These are phyloP conservation scores for Aspergillus glaucus DNA, from an alignment of 2,329 filamentous ascomycete species.

Conservation along the genomic window DNA sequence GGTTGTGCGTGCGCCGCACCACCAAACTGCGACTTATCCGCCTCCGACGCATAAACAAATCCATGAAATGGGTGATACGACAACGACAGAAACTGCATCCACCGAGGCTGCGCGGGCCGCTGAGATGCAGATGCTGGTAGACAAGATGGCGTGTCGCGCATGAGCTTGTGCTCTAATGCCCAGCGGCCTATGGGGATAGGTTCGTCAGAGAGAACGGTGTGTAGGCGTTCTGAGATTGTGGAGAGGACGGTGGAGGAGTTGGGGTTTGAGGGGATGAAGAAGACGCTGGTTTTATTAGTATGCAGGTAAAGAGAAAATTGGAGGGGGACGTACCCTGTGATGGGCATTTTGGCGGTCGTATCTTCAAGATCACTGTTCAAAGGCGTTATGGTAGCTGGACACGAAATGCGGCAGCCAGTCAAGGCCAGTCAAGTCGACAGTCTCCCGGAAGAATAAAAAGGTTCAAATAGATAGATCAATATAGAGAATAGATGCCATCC, in stretches of 20 bases:
- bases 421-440: too few species aligned
- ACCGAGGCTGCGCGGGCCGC: constrained; percentile 26
- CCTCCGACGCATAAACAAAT: constrained; percentile 34
- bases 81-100: constrained; percentile 39
- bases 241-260: constrained; percentile 32
- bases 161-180: constrained; percentile 37
- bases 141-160: constrained; percentile 38
- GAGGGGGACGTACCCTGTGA: constrained; percentile 27
- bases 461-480: too few species aligned
- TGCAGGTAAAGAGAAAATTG: background rate
- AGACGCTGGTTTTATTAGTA: constrained; percentile 27
- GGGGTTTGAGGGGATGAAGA: constrained; percentile 37
- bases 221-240: constrained; percentile 34
- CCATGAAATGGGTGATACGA: constrained; percentile 35
- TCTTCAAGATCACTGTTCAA: background rate
- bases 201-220: constrained; percentile 29
- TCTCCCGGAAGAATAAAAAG: too few species aligned
- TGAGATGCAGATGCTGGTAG: constrained; percentile 29
- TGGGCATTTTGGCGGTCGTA: constrained; percentile 20
- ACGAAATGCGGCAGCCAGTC: too few species aligned
- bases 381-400: background rate
- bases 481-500: too few species aligned
- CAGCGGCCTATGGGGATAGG: constrained; percentile 32
- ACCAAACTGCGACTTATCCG: constrained; percentile 4
- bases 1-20: constrained; percentile 9